Conservation (phyloP, 2,329 filamentous ascomycete genomes). For the Aspergillus caelatus region DNA sequence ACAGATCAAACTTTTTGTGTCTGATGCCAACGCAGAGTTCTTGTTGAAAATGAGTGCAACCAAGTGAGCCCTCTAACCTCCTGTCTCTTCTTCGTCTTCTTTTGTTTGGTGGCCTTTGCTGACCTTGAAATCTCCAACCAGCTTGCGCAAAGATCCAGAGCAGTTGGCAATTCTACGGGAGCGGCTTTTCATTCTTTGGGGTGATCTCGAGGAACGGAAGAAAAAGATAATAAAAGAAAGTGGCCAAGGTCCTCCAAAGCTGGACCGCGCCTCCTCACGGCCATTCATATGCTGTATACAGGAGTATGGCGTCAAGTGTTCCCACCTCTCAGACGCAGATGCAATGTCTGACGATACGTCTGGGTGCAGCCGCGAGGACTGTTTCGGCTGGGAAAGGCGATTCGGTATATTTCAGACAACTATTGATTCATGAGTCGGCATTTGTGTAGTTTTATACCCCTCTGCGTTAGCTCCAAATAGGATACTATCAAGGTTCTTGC, state of each 20-base stretch:
- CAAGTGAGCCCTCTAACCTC: conserved; percentile 50
- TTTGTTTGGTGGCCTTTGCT: not conserved
- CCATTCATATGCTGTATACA: conserved; percentile 72
- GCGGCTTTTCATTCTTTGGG: conserved; percentile 79
- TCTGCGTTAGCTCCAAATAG: not conserved
- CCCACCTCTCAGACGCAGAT: conserved; percentile 39
- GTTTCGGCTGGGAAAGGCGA: conserved; percentile 61
- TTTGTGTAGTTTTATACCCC: conserved; percentile 2
- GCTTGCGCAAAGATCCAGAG: conserved; percentile 58
- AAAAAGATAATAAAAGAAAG: conserved; percentile 31
- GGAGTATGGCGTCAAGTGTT: conserved; percentile 65
- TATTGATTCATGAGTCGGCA: conserved; percentile 44
- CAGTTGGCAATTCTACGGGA: conserved; percentile 63
- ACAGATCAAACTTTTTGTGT: conserved; percentile 69
- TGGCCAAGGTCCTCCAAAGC: conserved; percentile 17
- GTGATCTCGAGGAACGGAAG: conserved; percentile 76
- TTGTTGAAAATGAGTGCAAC: conserved; percentile 59
- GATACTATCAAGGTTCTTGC: not conserved
- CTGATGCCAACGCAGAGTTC: conserved; percentile 59
- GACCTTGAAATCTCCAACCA: conserved; percentile 26
- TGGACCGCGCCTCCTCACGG: conserved; percentile 51
- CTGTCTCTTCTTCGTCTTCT: too few relatives aligned
- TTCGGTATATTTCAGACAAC: conserved; percentile 68
- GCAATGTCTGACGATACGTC: conserved; percentile 5
- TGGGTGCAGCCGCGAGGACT: conserved; percentile 46